phyloP scores from a whole-genome alignment of 2,329 filamentous ascomycete species.

The Pyricularia sp. region DNA sequence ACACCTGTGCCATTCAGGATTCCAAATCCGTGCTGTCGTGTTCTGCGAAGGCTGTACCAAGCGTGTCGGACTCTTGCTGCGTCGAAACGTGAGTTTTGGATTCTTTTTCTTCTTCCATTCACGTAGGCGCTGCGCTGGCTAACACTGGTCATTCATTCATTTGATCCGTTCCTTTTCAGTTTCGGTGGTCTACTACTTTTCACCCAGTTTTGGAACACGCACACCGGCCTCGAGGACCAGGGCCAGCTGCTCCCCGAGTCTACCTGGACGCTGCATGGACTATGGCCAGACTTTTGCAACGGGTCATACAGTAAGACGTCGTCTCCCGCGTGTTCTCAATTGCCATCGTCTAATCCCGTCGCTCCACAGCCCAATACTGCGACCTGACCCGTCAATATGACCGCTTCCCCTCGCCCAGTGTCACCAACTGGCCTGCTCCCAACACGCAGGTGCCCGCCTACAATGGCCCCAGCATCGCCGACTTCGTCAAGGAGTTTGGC shows the following conservation, averaged over 20 bases:
- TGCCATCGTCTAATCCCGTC: neutral
- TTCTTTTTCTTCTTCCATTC: neutral
- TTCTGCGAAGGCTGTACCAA: neutral
- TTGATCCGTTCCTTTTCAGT: neutral
- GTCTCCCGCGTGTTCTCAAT: neutral
- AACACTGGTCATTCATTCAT: too few relatives aligned
- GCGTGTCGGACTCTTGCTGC: neutral
- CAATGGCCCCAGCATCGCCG: constrained; percentile 45
- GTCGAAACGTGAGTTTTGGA: neutral
- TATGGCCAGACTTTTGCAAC: neutral
- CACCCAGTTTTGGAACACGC: neutral
- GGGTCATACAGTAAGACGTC: neutral
- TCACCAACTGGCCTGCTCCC: constrained; percentile 44
- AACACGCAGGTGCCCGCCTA: constrained; percentile 48
- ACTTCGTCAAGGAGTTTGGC: constrained; percentile 48
- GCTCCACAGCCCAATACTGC: constrained; percentile 6
- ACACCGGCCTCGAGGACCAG: neutral
- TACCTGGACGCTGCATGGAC: neutral
- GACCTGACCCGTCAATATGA: constrained; percentile 57
- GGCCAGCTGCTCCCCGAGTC: neutral
- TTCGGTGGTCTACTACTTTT: neutral
- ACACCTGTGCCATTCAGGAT: neutral
- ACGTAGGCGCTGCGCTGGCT: too few relatives aligned
- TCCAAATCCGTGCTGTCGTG: neutral
- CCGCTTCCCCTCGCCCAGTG: constrained; percentile 51